Evolutionary conservation across 2,329 filamentous ascomycete species (phyloP).

Genomic region (Neofusicoccum parvum): DNA sequence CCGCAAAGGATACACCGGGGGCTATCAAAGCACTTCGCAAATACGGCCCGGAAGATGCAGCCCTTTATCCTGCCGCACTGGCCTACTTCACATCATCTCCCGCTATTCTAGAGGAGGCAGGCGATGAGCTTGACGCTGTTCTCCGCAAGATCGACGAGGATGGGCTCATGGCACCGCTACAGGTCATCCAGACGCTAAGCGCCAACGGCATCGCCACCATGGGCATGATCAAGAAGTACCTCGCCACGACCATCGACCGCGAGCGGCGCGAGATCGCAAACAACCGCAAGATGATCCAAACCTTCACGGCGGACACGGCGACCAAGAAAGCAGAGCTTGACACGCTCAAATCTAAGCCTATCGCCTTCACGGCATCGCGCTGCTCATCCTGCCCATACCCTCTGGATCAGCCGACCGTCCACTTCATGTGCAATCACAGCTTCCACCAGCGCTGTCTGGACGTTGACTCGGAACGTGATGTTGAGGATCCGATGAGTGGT

Average conservation of each 20-base stretch:
- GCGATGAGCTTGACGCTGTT: slow-evolving; percentile 77
- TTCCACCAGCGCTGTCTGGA: slow-evolving; percentile 93
- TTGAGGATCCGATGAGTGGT: slow-evolving; percentile 55
- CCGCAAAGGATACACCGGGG: slow-evolving; percentile 85
- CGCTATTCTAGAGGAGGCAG: slow-evolving; percentile 79
- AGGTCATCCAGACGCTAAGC: slow-evolving; percentile 90
- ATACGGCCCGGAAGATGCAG: slow-evolving; percentile 88
- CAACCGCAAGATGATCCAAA: slow-evolving; percentile 81
- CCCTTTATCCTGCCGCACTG: slow-evolving; percentile 88
- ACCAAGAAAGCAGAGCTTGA: slow-evolving; percentile 76
- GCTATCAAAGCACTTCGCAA: slow-evolving; percentile 88
- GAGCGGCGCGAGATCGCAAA: slow-evolving; percentile 82
- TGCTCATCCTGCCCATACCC: slow-evolving; percentile 79
- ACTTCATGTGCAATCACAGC: slow-evolving; percentile 95
- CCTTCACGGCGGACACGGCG: slow-evolving; percentile 81
- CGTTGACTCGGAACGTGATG: slow-evolving; percentile 54
- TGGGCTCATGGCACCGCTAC: slow-evolving; percentile 89
- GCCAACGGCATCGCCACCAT: slow-evolving; percentile 85
- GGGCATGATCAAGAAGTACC: slow-evolving; percentile 94
- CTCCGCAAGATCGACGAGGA: slow-evolving; percentile 86
- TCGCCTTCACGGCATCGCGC: slow-evolving; percentile 86
- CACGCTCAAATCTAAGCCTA: slow-evolving; percentile 76
- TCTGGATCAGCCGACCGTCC: slow-evolving; percentile 85
- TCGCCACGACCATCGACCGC: slow-evolving; percentile 82
- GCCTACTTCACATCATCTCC: slow-evolving; percentile 90